Evolutionary conservation across 129 eudicot genomes (phyloP).

Genomic region (Tanacetum coccineum): DNA sequence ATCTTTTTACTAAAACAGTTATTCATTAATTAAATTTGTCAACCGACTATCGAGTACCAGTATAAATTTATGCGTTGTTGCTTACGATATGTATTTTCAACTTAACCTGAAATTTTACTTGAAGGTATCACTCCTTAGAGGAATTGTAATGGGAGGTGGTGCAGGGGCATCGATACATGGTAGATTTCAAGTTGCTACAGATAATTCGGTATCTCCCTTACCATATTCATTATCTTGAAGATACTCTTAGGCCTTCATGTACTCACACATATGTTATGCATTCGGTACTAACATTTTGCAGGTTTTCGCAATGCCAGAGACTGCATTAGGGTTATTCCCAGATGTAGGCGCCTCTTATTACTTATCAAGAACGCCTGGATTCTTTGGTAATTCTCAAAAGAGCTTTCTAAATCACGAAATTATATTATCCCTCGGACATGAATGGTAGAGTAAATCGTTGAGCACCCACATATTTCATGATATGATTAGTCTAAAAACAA

Average conservation of each 20-base stretch:
- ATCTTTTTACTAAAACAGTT: slow-evolving; percentile 2
- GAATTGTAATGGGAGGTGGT: slow-evolving; percentile 99
- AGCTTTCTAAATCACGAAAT: background rate
- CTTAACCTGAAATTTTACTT: slow-evolving; percentile 21
- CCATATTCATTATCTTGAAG: slow-evolving; percentile 1
- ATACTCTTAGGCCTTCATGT: too few relatives aligned
- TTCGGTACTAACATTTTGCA: slow-evolving; percentile 22
- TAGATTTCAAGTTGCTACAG: slow-evolving; percentile 91
- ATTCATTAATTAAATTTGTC: background rate
- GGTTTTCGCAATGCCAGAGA: slow-evolving; percentile 99
- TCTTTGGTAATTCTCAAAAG: slow-evolving; percentile 62
- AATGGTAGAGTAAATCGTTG: background rate
- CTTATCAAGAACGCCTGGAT: slow-evolving; percentile 86
- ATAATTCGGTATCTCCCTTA: slow-evolving; percentile 72
- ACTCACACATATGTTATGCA: too few relatives aligned
- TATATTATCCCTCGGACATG: too few relatives aligned
- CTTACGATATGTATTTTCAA: slow-evolving; percentile 12
- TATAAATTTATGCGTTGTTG: slow-evolving; percentile 2
- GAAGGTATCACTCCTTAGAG: slow-evolving; percentile 82
- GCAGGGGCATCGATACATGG: slow-evolving; percentile 93
- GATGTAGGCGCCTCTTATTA: slow-evolving; percentile 95
- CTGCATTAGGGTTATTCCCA: slow-evolving; percentile 90
- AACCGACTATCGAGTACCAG: too few relatives aligned
- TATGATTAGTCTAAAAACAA: background rate
- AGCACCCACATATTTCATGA: background rate